Conservation (phyloP, 2,329 filamentous ascomycete genomes). For the Pseudocercospora eumusae region DNA sequence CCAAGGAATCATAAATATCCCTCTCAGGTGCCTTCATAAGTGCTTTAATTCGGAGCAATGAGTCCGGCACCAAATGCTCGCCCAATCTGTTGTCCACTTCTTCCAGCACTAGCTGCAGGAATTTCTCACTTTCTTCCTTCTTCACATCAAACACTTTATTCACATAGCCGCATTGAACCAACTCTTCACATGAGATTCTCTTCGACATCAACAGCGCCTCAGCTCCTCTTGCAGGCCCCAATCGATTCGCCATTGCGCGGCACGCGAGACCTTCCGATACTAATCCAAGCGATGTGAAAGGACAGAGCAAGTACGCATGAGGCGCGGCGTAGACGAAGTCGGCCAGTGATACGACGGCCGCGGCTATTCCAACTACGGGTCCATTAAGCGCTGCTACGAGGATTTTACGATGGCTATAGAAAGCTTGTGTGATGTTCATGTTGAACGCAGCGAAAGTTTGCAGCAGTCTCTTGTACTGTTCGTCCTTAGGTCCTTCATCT, state of each 20-base stretch:
- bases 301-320: conserved; percentile 81
- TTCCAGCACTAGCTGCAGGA: conserved; percentile 68
- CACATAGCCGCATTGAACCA: conserved; percentile 76
- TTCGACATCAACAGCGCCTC: conserved; percentile 92
- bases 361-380: conserved; percentile 83
- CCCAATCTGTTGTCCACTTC: conserved; percentile 84
- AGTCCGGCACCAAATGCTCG: conserved; percentile 74
- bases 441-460: conserved; percentile 76
- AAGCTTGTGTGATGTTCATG: conserved; percentile 83
- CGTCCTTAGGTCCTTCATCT: conserved; percentile 39
- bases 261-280: conserved; percentile 86
- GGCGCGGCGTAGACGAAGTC: conserved; percentile 92
- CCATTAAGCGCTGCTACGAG: conserved; percentile 90
- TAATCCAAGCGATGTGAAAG: conserved; percentile 85
- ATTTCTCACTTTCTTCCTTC: conserved; percentile 64
- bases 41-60: conserved; percentile 79
- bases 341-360: conserved; percentile 76
- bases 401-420: conserved; percentile 92
- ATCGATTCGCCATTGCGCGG: conserved; percentile 72
- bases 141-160: conserved; percentile 74
- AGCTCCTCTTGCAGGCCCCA: conserved; percentile 81
- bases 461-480: conserved; percentile 61
- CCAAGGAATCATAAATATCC: conserved; percentile 73
- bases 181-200: conserved; percentile 69
- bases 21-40: conserved; percentile 73